Evolutionary conservation across 257 asterid genomes (phyloP).

Genomic region (Fraxinus quadrangulata): DNA sequence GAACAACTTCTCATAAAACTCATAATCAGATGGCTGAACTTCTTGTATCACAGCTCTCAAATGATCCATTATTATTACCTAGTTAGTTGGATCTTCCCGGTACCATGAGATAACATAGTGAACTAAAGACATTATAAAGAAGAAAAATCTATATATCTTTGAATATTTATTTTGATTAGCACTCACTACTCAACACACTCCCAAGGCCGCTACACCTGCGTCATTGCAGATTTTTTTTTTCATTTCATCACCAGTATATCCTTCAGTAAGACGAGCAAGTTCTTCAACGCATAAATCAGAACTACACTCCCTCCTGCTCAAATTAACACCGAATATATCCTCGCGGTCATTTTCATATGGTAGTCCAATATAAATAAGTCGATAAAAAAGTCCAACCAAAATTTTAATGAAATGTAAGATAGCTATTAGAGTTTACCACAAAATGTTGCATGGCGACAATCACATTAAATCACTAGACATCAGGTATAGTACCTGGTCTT

Average conservation of each 20-base stretch:
- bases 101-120: constrained; percentile 21
- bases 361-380: constrained; percentile 89
- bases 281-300: constrained; percentile 69
- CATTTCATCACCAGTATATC: constrained; percentile 89
- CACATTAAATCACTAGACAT: constrained; percentile 3
- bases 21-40: constrained; percentile 68
- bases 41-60: constrained; percentile 63
- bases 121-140: not conserved
- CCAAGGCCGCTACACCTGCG: constrained; percentile 78
- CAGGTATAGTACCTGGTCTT: constrained; percentile 62
- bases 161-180: constrained; percentile 10
- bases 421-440: not conserved
- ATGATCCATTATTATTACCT: constrained; percentile 75
- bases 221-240: constrained; percentile 81
- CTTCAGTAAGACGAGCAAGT: constrained; percentile 76
- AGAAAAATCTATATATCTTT: constrained; percentile 14
- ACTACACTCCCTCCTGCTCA: constrained; percentile 68
- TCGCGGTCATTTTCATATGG: constrained; percentile 73
- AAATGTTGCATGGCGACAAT: constrained; percentile 1
- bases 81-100: constrained; percentile 68
- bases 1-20: constrained; percentile 55
- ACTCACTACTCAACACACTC: constrained; percentile 43
- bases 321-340: constrained; percentile 76
- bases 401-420: not conserved
- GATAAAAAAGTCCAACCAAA: constrained; percentile 79